phyloP scores from a whole-genome alignment of 2,329 filamentous ascomycete species.

The Cryoendolithus antarcticus region DNA sequence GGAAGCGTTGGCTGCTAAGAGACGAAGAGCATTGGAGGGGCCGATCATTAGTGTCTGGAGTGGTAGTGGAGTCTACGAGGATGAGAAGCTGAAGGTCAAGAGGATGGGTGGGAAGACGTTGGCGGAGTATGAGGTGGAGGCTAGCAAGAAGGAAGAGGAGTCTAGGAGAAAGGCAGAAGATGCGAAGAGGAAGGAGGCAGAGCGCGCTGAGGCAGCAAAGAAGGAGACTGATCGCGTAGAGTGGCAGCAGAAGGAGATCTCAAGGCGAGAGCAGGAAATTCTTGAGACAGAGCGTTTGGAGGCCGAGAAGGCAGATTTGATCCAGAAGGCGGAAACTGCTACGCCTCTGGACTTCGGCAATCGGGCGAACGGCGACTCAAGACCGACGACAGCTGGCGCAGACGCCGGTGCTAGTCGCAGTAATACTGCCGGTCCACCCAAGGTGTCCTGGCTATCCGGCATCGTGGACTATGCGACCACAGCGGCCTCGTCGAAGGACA shows the following conservation, averaged over 20 bases:
- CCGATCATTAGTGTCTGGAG: conserved; percentile 90
- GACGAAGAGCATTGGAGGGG: conserved; percentile 74
- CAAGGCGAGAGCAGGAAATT: conserved; percentile 7
- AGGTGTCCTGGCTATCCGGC: conserved; percentile 26
- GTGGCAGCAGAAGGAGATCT: conserved; percentile 10
- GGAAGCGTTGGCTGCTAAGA: conserved; percentile 73
- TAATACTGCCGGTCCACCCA: too few relatives aligned
- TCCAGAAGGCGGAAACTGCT: too few relatives aligned
- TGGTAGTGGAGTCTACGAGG: conserved; percentile 71
- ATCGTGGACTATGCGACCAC: conserved; percentile 30
- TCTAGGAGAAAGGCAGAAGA: conserved; percentile 4
- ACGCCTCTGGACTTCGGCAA: conserved; percentile 1
- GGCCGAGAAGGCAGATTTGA: neutral
- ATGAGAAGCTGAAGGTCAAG: conserved; percentile 55
- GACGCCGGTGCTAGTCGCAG: too few relatives aligned
- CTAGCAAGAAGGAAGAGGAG: conserved; percentile 4
- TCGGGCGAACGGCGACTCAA: conserved; percentile 1
- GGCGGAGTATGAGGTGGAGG: conserved; percentile 9
- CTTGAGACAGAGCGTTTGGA: too few relatives aligned
- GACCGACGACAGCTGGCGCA: too few relatives aligned
- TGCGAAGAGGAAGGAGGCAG: conserved; percentile 2
- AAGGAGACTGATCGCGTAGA: too few relatives aligned
- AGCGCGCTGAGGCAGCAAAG: conserved; percentile 1
- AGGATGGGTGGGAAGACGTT: conserved; percentile 19
- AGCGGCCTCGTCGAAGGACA: too few relatives aligned